Percentiles rank a stretch among this genome's conserved stretches.
Conservation (phyloP, 208 protist species). For the Leishmania lainsoni region DNA sequence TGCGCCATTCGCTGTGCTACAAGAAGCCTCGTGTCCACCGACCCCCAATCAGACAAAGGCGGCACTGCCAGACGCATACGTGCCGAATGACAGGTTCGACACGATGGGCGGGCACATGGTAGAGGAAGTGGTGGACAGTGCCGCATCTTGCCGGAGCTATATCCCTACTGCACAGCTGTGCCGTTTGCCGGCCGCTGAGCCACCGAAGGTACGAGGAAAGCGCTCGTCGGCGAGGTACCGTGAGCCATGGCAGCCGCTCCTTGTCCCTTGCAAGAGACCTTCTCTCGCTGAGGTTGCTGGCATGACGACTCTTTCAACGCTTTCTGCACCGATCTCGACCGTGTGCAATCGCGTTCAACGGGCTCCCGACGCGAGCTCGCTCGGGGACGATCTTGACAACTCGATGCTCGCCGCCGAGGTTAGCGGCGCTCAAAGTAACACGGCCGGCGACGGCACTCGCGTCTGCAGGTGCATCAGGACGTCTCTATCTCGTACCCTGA, state of each 20-base stretch:
- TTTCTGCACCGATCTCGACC: background rate
- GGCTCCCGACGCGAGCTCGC: background rate
- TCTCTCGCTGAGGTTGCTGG: background rate
- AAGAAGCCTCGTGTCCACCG: background rate
- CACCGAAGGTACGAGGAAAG: background rate
- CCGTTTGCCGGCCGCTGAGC: background rate
- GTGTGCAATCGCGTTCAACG: background rate
- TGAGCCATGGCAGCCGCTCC: conserved; percentile 38
- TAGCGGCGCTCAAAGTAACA: conserved; percentile 7
- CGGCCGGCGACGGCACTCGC: conserved; percentile 1
- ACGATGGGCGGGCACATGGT: background rate
- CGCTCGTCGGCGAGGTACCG: conserved; percentile 21
- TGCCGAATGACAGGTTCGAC: background rate
- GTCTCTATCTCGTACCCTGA: conserved; percentile 8
- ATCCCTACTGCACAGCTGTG: conserved; percentile 1
- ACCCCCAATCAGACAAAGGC: background rate
- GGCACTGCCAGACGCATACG: background rate
- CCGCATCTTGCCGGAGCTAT: conserved; percentile 9
- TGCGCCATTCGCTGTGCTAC: background rate
- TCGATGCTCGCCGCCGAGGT: conserved; percentile 19
- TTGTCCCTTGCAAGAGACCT: background rate
- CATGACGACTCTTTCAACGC: background rate
- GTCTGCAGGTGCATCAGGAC: conserved; percentile 19
- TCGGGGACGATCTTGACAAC: conserved; percentile 25
- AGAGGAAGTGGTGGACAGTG: background rate